Evolutionary conservation across 441 rosid species (phyloP).

Genomic region (Croton laevigatus): DNA sequence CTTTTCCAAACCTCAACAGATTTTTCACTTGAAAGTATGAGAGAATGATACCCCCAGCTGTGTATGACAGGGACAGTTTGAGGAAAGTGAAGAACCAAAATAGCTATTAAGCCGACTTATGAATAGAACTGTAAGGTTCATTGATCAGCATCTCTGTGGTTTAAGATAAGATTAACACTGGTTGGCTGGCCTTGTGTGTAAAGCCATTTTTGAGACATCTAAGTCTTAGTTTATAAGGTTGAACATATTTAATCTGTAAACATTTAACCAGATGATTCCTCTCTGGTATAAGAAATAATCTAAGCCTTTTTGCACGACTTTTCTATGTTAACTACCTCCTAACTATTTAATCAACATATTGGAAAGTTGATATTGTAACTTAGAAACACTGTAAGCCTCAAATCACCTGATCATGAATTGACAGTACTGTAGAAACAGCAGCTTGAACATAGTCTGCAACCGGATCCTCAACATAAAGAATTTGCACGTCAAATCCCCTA

Average conservation of each 20-base stretch:
- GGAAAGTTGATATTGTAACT: neutral
- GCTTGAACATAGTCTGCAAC: slow-evolving; percentile 82
- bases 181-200: neutral
- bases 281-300: neutral
- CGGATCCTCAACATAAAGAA: slow-evolving; percentile 84
- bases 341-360: neutral
- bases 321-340: neutral
- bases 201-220: neutral
- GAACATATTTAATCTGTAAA: neutral
- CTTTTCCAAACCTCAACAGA: neutral
- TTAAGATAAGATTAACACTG: neutral
- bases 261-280: neutral
- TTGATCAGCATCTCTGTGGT: neutral
- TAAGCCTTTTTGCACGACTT: neutral
- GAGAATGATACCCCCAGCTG: neutral
- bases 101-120: neutral
- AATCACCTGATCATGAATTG: slow-evolving; percentile 78
- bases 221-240: neutral
- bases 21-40: neutral
- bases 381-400: slow-evolving; percentile 10
- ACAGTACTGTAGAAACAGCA: slow-evolving; percentile 68
- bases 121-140: neutral
- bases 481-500: slow-evolving; percentile 83
- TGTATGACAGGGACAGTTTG: neutral
- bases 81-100: neutral